Conservation (phyloP, 306 rosid genomes). For the Cicer pinnatifidum region DNA sequence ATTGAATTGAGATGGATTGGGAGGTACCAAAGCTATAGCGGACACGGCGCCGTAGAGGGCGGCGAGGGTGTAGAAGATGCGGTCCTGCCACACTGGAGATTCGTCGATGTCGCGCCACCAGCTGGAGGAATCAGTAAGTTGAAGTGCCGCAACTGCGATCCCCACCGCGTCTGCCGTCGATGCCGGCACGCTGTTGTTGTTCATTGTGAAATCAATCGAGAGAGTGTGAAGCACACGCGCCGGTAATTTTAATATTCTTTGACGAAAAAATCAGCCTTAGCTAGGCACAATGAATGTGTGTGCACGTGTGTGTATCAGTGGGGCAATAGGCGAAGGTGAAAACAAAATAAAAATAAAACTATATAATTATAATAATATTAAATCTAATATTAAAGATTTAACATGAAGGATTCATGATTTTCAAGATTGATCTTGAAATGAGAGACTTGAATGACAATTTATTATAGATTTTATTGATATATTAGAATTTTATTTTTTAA, state of each 20-base stretch:
- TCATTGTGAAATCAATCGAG: constrained; percentile 46
- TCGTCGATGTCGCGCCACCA: constrained; percentile 84
- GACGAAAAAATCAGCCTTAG: not conserved
- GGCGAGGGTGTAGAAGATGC: constrained; percentile 72
- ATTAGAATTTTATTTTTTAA: too few relatives aligned
- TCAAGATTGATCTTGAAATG: too few relatives aligned
- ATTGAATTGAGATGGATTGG: not conserved
- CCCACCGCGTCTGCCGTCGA: constrained; percentile 45
- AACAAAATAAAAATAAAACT: not conserved
- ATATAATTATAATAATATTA: too few relatives aligned
- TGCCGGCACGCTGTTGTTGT: constrained; percentile 41
- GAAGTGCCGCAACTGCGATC: constrained; percentile 50
- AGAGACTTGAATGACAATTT: too few relatives aligned
- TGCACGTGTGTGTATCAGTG: constrained; percentile 8
- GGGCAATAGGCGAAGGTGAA: not conserved
- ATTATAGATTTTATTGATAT: too few relatives aligned
- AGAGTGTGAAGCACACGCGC: constrained; percentile 27
- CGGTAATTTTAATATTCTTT: not conserved
- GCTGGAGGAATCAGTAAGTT: constrained; percentile 57
- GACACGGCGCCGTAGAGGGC: constrained; percentile 75
- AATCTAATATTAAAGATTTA: too few relatives aligned
- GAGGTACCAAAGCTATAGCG: constrained; percentile 70
- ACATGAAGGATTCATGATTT: too few relatives aligned
- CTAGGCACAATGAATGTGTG: not conserved
- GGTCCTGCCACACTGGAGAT: constrained; percentile 78